Conservation (phyloP, 2,329 filamentous ascomycete species). For the Aspergillus intermedius region DNA sequence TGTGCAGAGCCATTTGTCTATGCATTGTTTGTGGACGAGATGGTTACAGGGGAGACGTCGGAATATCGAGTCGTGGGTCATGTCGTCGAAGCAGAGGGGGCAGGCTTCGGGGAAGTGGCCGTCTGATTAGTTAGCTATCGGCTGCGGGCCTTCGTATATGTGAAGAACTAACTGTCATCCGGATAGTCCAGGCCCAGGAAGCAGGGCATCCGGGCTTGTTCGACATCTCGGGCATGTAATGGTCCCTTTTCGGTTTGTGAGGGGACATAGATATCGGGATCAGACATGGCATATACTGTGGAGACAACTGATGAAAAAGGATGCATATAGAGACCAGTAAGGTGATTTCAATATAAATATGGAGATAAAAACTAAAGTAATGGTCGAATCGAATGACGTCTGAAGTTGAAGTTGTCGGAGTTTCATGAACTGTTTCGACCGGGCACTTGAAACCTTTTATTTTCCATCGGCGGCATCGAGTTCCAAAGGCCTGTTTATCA, state of each 20-base stretch:
- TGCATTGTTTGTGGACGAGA: not conserved
- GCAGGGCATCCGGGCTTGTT: not conserved
- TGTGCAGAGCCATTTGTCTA: not conserved
- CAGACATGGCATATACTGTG: not conserved
- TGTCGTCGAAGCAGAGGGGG: not conserved
- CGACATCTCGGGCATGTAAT: not conserved
- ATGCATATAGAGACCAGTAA: not conserved
- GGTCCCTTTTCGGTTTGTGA: not conserved
- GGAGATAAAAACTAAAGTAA: no score
- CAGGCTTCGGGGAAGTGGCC: not conserved
- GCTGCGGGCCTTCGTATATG: not conserved
- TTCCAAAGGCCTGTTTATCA: not conserved
- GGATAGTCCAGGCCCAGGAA: not conserved
- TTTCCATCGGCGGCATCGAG: not conserved
- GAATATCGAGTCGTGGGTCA: not conserved
- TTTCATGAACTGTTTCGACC: no score
- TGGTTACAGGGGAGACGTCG: not conserved
- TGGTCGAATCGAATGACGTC: no score
- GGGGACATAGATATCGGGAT: not conserved
- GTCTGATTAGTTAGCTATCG: not conserved
- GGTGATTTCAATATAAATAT: not conserved
- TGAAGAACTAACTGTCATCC: not conserved
- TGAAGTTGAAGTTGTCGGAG: no score
- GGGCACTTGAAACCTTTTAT: not conserved
- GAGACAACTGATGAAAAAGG: not conserved